A percentile compares a stretch with the other conserved stretches of the same genome.
Evolutionary conservation across 1,284 basidiomycete species (phyloP).

Genomic region (Rhodotorula sp.): DNA sequence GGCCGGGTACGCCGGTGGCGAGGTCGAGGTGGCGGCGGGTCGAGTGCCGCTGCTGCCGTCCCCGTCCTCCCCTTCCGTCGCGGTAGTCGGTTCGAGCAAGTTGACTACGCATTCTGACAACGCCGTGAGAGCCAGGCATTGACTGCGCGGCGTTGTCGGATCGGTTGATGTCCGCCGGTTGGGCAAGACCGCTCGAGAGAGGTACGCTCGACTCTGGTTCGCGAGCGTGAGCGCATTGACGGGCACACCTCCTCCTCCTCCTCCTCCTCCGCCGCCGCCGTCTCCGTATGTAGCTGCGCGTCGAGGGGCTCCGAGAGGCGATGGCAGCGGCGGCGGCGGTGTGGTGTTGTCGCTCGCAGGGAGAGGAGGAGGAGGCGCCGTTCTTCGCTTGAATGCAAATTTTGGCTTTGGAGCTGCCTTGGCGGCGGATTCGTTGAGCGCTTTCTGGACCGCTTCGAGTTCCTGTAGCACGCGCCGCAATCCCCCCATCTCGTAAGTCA

Average conservation of each 20-base stretch:
- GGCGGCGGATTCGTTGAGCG: not conserved
- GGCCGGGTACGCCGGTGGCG: not conserved
- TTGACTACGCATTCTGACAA: slow-evolving; percentile 21
- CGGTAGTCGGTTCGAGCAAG: not conserved
- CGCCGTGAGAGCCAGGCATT: slow-evolving; percentile 13
- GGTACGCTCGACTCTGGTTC: not conserved
- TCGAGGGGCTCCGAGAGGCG: not conserved
- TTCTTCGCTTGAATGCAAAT: slow-evolving; percentile 31
- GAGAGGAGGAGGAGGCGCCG: not conserved
- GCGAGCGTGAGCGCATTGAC: slow-evolving; percentile 9
- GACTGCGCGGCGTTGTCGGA: not conserved
- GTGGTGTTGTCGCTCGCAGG: not conserved
- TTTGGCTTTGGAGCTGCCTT: slow-evolving; percentile 16
- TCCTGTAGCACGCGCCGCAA: slow-evolving; percentile 1
- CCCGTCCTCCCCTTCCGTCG: too few relatives aligned
- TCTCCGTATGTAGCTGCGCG: not conserved
- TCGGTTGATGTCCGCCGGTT: not conserved
- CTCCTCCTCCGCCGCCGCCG: not conserved
- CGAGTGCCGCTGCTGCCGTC: too few relatives aligned
- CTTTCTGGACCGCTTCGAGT: slow-evolving; percentile 6
- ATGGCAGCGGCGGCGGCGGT: not conserved
- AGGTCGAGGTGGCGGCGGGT: too few relatives aligned
- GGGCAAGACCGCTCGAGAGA: slow-evolving; percentile 16
- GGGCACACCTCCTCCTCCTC: not conserved
- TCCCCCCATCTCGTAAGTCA: too few relatives aligned